A percentile compares a stretch with the other conserved stretches of the same genome.
phyloP scores from a whole-genome alignment of 140 eudicot species.

The Stevia rebaudiana region DNA sequence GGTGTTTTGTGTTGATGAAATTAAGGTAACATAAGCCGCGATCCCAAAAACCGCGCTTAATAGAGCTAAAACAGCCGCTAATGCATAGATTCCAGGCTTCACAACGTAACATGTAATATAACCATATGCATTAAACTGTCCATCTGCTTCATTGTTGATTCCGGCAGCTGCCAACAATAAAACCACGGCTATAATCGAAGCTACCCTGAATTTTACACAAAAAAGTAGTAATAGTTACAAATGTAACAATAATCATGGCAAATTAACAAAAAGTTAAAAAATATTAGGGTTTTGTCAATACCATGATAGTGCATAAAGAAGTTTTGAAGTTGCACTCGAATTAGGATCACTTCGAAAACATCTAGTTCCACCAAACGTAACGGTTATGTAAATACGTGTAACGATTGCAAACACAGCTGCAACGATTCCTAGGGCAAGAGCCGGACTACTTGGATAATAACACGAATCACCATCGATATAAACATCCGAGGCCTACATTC shows the following conservation, averaged over 20 bases:
- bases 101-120: slow-evolving; percentile 16
- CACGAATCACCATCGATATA: slow-evolving; percentile 7
- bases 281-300: not conserved
- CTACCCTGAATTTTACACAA: slow-evolving; percentile 17
- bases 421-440: slow-evolving; percentile 15
- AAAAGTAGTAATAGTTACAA: not conserved
- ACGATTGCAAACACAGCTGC: slow-evolving; percentile 20
- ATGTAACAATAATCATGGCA: not conserved
- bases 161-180: slow-evolving; percentile 18
- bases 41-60: slow-evolving; percentile 24
- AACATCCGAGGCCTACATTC: slow-evolving; percentile 24
- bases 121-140: slow-evolving; percentile 6
- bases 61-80: slow-evolving; percentile 25
- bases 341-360: slow-evolving; percentile 18
- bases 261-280: not conserved
- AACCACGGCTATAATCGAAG: slow-evolving; percentile 19
- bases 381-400: slow-evolving; percentile 21
- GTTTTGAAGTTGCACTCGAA: slow-evolving; percentile 8
- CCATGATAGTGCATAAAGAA: slow-evolving; percentile 22
- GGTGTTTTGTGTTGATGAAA: slow-evolving; percentile 2
- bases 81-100: slow-evolving; percentile 32
- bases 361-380: slow-evolving; percentile 17
- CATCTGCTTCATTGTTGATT: slow-evolving; percentile 1
- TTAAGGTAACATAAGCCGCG: slow-evolving; percentile 13
- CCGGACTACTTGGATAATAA: slow-evolving; percentile 31